Conservation (phyloP, 192 early-diverging fungal species). For the Chytriomyces sp. region DNA sequence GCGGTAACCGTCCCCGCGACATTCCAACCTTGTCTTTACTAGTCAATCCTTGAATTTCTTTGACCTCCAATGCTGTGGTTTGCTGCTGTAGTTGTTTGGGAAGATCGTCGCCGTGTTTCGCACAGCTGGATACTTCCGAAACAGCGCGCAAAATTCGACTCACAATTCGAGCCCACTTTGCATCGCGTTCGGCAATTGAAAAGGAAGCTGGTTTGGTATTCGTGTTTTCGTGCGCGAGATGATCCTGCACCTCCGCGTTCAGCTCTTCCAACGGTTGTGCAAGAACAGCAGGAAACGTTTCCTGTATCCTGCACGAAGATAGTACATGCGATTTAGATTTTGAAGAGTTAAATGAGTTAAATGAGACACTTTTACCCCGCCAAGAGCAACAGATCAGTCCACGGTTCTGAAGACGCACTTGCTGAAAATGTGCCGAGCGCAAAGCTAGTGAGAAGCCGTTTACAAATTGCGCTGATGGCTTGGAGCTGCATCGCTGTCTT, state of each 20-base stretch:
- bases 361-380: neutral
- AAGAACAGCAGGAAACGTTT: neutral
- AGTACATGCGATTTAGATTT: neutral
- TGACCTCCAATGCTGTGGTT: neutral
- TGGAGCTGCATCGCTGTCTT: neutral
- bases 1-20: neutral
- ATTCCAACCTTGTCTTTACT: too few species aligned
- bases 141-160: neutral
- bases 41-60: neutral
- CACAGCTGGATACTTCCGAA: neutral
- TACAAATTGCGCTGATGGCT: constrained; percentile 7
- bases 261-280: neutral
- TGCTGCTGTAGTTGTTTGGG: neutral
- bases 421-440: constrained; percentile 17
- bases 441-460: constrained; percentile 29
- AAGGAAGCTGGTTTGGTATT: neutral
- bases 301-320: neutral
- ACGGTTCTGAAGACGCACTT: neutral
- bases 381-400: neutral
- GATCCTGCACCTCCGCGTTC: too few species aligned
- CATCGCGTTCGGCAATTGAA: neutral
- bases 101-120: neutral
- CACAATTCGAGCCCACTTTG: neutral
- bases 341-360: neutral
- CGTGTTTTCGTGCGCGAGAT: neutral